Base-by-base conservation (phyloP, 2,329 filamentous ascomycete species). In the Beauveria scarabaeidicola region DNA sequence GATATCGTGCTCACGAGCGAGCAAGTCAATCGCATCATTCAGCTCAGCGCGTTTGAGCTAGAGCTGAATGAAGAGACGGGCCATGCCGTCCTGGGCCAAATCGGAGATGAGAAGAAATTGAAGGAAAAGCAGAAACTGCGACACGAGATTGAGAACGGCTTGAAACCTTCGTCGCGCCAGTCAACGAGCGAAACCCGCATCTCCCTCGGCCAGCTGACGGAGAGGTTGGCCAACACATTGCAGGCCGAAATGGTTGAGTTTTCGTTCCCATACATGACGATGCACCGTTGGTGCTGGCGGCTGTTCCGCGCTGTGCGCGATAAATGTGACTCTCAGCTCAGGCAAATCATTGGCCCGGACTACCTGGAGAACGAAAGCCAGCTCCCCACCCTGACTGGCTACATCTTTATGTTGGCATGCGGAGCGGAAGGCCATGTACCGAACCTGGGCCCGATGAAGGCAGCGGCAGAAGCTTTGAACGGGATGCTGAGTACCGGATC, bases 231-330 rank as follows among this genome's bases (percentile, higher is more conserved):
- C 13, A 56, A 40, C 43, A 13, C 53, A 13, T 8, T 56, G 1
- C 41, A 56, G 27, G 43, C 41, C 1, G 53, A 56, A 25, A 38
- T 8, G 7, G 0, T 40, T 1, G 53, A 56, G 29, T 56, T 56
- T 9, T 6, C 27, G 11, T 56, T 56, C 27, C 54, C 54, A 0
- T 57, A 57, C 32, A 40, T 57, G 54, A 9, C 7, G 25, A 40
- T 57, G 29, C 54, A 50, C 23, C 46, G 54, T 9, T 36, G 32
- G 15, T 50, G 54, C 46, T 58, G 54, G 54, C 44, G 23, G 46
- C 17, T 41, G 4, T 21, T 58, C 7, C 21, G 44, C 46, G 13
- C 11, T 21, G 54, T 48, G 13, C 29, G 44, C 23, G n/a, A 50
- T 6, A 11, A 9, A 6, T 57, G 54, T 11, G 44, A 57, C 8